A percentile compares a stretch with the other conserved stretches of the same genome.
These are phyloP conservation scores for Phytopythium litorale DNA, from an alignment of 352 stramenopile genomes.

Conservation along the genomic window DNA sequence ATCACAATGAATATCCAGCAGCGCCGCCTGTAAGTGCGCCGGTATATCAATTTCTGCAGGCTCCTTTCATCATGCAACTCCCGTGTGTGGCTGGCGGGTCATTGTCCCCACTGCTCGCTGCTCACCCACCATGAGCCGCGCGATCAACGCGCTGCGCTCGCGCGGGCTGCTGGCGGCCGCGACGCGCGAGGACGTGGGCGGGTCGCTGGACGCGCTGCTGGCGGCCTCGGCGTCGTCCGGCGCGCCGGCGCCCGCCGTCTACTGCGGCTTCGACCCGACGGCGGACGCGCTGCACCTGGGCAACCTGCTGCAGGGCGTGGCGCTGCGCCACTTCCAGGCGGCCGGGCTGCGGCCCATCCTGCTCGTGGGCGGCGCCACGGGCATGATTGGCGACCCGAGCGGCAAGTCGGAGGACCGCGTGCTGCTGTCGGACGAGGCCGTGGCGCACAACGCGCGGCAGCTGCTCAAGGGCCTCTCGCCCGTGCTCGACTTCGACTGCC, in stretches of 20 bases:
- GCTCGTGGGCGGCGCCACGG: constrained; percentile 83
- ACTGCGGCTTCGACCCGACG: constrained; percentile 92
- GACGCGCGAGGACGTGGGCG: constrained; percentile 59
- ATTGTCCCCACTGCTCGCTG: background rate
- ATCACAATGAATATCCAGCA: background rate
- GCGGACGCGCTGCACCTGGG: constrained; percentile 89
- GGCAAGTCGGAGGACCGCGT: constrained; percentile 97
- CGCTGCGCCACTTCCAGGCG: constrained; percentile 85
- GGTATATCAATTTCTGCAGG: too few species aligned
- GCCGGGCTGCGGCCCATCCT: constrained; percentile 90
- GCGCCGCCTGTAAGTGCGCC: too few species aligned
- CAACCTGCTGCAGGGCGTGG: constrained; percentile 86
- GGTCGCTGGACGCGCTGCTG: constrained; percentile 51
- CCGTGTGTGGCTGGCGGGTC: background rate
- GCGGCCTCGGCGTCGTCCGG: background rate
- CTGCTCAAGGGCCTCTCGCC: constrained; percentile 91
- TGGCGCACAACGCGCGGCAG: constrained; percentile 87
- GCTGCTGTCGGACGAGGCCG: constrained; percentile 92
- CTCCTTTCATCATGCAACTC: too few species aligned
- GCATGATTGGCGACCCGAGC: constrained; percentile 97
- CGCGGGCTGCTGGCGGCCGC: constrained; percentile 74
- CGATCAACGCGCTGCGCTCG: constrained; percentile 48
- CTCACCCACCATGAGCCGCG: constrained; percentile 56
- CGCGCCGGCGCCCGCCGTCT: constrained; percentile 41
- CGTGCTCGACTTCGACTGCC: constrained; percentile 93